Base-by-base conservation (phyloP, 129 eudicot genomes). In the Dittrichia graveolens region DNA sequence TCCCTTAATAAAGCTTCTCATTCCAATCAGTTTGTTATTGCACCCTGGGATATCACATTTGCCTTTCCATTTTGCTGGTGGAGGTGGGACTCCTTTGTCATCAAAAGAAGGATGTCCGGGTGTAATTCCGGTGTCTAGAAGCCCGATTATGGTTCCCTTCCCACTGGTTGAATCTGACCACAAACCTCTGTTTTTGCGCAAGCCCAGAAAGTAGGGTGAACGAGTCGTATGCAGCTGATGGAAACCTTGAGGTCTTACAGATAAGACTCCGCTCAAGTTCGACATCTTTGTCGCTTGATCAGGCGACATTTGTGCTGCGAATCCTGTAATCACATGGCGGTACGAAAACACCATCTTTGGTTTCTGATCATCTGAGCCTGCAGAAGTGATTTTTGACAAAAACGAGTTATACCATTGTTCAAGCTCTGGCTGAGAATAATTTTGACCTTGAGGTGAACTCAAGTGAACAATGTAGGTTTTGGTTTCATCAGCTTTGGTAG, bases 381-480 rank as follows among this genome's bases (percentile, higher is more conserved):
- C 40, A 38, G 60, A 38, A 19, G 24, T 34, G 15, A 72, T 13
- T 41, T 49, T 52, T 5, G 85, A 77, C 31, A 77, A 14, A 69
- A 72, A 77, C 1, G 75, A 76, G 55, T 43, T 45, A 19, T 84
- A 67, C 66, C 62, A 67, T 11, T 61, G 67, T 42, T 69, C 65
- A 24, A 69, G 50, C 16, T 59, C 40, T 35, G 45, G 40, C 38
- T 15, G 24, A 55, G 44, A 24, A 24, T 24, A 24, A 2, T 24
- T 24, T 8, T 15, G 55, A 13, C 4, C n/a, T 15, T 39, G 49
- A 5, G 84, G 80, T 19, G 66, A 24, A 12, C 69, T 71, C 11
- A 83, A 80, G 64, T 79, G 82, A 59, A 83, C 82, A 3, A 83
- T 76, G 74, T 79, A 83, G 5, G 82, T 83, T 49, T 67, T 67